Conservation (phyloP, 2,329 filamentous ascomycete genomes). For the Penicillium sp. region DNA sequence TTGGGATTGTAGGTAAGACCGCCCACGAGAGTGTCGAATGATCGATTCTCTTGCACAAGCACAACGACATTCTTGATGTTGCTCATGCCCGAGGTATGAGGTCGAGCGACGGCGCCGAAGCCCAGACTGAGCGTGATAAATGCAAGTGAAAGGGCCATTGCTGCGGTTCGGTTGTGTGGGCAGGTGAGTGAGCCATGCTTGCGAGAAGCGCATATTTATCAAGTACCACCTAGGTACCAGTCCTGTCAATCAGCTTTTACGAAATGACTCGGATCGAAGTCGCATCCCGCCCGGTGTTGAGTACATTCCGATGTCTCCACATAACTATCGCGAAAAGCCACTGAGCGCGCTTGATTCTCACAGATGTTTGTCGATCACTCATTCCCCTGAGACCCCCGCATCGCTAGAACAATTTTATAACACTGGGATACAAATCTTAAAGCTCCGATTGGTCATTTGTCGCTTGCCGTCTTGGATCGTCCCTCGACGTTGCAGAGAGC, state of each 20-base stretch:
- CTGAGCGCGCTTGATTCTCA: not conserved
- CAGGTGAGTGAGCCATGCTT: too few species aligned
- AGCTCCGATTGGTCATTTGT: not conserved
- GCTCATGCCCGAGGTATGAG: not conserved
- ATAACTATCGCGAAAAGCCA: not conserved
- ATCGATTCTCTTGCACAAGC: conserved; percentile 45
- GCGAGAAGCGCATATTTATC: not conserved
- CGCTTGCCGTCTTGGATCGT: not conserved
- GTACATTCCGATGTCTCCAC: not conserved
- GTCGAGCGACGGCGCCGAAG: not conserved
- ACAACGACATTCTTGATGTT: conserved; percentile 41
- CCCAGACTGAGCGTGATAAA: not conserved
- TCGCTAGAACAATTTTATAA: not conserved
- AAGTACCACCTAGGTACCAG: not conserved
- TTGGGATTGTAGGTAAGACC: conserved; percentile 37
- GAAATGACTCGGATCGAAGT: not conserved
- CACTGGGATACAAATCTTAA: not conserved
- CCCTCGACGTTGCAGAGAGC: not conserved
- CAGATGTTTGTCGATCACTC: not conserved
- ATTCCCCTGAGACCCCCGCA: not conserved
- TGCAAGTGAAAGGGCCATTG: not conserved
- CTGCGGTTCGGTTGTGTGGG: not conserved
- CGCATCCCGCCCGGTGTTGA: not conserved
- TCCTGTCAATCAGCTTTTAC: not conserved
- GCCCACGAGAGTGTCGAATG: conserved; percentile 48